A percentile compares a stretch with the other conserved stretches of the same genome.
phyloP scores from a whole-genome alignment of 345 rosid species.

The Hibiscus mutabilis region DNA sequence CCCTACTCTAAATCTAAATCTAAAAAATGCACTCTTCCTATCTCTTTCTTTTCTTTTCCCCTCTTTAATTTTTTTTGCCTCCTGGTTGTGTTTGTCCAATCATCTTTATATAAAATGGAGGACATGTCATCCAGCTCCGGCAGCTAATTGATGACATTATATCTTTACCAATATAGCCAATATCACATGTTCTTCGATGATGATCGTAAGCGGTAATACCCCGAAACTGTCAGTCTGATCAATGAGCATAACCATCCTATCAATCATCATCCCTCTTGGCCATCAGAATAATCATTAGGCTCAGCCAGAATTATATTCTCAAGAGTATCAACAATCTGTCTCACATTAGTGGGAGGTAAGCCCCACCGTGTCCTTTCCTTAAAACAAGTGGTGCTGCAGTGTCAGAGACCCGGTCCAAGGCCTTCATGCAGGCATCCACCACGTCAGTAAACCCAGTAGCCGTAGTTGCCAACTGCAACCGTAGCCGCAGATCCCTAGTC shows the following conservation, averaged over 20 bases:
- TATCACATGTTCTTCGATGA: not conserved
- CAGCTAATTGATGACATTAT: not conserved
- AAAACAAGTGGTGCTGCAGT: constrained; percentile 68
- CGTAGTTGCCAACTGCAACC: constrained; percentile 62
- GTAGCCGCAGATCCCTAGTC: constrained; percentile 72
- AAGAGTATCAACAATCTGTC: not conserved
- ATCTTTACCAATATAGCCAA: not conserved
- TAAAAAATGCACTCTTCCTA: not conserved
- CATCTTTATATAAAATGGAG: not conserved
- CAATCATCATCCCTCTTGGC: not conserved
- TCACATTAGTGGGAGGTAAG: constrained; percentile 92
- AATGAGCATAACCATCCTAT: not conserved
- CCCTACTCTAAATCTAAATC: not conserved
- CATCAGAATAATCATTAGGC: not conserved
- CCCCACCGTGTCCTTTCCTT: constrained; percentile 92
- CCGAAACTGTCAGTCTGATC: not conserved
- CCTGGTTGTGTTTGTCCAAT: not conserved
- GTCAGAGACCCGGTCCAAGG: constrained; percentile 75
- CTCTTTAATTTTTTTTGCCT: not conserved
- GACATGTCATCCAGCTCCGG: not conserved
- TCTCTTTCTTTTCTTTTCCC: not conserved
- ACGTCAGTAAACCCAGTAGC: constrained; percentile 84
- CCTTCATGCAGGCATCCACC: constrained; percentile 45
- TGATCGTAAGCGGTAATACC: not conserved
- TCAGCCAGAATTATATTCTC: not conserved